Base-by-base conservation (phyloP, 352 stramenopile species). In the Thalassiosira ordinaria region DNA sequence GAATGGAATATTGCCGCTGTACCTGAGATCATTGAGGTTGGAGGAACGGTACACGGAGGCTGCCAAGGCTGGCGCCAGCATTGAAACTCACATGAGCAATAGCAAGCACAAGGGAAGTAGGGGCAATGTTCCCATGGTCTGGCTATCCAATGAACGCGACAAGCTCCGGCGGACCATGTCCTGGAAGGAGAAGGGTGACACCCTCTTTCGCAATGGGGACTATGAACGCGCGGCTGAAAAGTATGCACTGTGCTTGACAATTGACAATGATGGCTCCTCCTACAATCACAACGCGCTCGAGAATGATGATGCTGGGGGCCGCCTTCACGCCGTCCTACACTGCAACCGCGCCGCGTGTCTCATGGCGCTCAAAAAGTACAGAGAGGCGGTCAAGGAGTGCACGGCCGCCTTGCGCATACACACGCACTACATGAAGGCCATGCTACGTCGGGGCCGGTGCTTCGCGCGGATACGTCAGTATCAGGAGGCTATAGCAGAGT, bases 321-420 rank as follows among this genome's bases (percentile, higher is more conserved):
- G 86, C 65, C 65, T 95, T 9, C 85, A 93, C 71, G 90, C 90
- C n/a, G 86, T 93, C 20, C 56, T 95, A 22, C 81, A 93, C 55
- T 93, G 88, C 83, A 93, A 95, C 52, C 75, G 88, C 16, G 90
- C 90, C 52, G 90, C 90, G 29, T 92, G 87, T 78, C 74, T 91
- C n/a, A 93, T 93, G 85, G 80, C 79, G 8, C 31, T 91, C 14
- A 85, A 86, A 52, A 85, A 84, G 31, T 91, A 88, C 72, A 24
- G 72, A 1, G 87, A 91, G 61, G 90, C 87, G 2, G 72, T 91
- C 0, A 84, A 83, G 31, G 90, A 95, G 69, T 95, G 88, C 11
- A 61, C 62, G 5, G 35, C 29, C 7, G 89, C 90, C 13, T 74
- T 93, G 26, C 55, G 76, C 1, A 91, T 95, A 41, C 85, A 95